phyloP scores from a whole-genome alignment of 1,284 basidiomycete species.

The Coriolopsis trogii region DNA sequence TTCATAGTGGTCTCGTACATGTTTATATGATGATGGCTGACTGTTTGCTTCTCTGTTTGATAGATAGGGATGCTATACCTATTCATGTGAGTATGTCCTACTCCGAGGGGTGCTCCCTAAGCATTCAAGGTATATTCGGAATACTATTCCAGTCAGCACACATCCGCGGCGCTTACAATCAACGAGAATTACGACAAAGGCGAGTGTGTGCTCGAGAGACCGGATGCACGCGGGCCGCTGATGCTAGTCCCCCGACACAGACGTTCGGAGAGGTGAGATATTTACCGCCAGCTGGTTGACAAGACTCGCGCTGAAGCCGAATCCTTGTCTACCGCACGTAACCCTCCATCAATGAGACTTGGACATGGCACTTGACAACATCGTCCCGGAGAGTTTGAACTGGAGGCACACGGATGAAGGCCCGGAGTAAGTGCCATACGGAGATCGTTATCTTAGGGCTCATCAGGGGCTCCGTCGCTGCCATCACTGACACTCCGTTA shows the following conservation, averaged over 20 bases:
- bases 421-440: slow-evolving; percentile 67
- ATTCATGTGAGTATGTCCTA: slow-evolving; percentile 65
- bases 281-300: too few species aligned
- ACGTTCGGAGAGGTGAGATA: slow-evolving; percentile 57
- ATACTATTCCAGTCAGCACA: slow-evolving; percentile 71
- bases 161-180: slow-evolving; percentile 85
- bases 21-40: neutral
- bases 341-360: slow-evolving; percentile 52
- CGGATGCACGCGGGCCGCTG: too few species aligned
- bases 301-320: neutral
- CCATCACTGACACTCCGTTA: neutral
- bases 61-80: slow-evolving; percentile 77
- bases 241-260: slow-evolving; percentile 43
- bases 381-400: slow-evolving; percentile 85
- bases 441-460: neutral
- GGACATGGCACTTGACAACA: slow-evolving; percentile 84
- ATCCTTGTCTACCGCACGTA: neutral
- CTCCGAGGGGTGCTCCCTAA: too few species aligned
- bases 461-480: neutral
- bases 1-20: neutral
- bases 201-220: too few species aligned
- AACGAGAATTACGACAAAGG: slow-evolving; percentile 86
- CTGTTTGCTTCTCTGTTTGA: neutral
- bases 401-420: slow-evolving; percentile 94
- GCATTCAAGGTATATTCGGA: neutral